phyloP scores from a whole-genome alignment of 23 red algal species.

The Gracilaria domingensis region DNA sequence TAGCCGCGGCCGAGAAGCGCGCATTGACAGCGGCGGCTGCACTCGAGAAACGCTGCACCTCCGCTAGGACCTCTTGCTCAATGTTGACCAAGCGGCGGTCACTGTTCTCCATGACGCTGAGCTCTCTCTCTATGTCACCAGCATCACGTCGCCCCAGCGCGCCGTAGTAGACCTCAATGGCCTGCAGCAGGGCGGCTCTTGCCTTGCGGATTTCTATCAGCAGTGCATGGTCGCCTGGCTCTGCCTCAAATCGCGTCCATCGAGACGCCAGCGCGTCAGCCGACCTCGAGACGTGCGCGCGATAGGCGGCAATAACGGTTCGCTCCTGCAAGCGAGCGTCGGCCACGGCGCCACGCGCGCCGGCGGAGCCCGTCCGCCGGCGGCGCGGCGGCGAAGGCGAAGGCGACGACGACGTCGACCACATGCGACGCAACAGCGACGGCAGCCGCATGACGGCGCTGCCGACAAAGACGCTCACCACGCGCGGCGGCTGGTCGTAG shows the following conservation, averaged over 20 bases:
- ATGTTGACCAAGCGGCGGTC: conserved; percentile 32
- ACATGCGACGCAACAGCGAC: conserved; percentile 42
- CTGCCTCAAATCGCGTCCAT: conserved; percentile 37
- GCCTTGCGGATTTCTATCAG: background rate
- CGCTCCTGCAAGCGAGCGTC: conserved; percentile 39
- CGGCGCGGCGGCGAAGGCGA: conserved; percentile 13
- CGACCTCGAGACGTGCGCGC: background rate
- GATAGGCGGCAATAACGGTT: conserved; percentile 40
- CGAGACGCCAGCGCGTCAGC: background rate
- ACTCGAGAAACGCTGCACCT: conserved; percentile 36
- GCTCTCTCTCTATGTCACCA: background rate
- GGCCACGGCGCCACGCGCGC: background rate
- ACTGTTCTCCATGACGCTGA: conserved; percentile 1
- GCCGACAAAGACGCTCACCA: background rate
- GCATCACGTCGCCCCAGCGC: conserved; percentile 35
- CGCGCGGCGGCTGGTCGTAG: background rate
- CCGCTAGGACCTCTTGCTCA: conserved; percentile 16
- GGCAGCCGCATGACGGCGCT: conserved; percentile 38
- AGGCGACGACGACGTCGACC: conserved; percentile 26
- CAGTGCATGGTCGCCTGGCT: conserved; percentile 22
- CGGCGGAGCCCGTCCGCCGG: background rate
- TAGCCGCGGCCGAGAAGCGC: background rate
- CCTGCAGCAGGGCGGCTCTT: background rate
- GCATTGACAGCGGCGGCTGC: background rate
- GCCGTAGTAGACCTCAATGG: conserved; percentile 48